Percentiles rank a stretch among this genome's conserved stretches.
phyloP scores from a whole-genome alignment of 306 rosid genomes.

The Bauhinia variegata region DNA sequence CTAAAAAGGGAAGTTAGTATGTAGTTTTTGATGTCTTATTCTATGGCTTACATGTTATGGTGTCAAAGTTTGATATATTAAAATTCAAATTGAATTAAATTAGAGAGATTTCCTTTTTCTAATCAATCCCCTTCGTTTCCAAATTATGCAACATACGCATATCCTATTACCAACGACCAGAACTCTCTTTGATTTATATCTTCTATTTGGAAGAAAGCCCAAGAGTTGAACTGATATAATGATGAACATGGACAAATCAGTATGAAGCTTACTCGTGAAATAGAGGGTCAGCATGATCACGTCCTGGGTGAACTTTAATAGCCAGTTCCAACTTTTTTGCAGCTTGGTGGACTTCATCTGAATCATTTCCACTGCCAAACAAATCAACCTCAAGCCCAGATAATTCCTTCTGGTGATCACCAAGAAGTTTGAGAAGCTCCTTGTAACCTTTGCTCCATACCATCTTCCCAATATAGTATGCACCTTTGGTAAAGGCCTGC shows the following conservation, averaged over 20 bases:
- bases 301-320: conserved; percentile 77
- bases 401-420: conserved; percentile 64
- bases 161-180: conserved; percentile 18
- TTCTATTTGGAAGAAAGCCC: conserved; percentile 21
- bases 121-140: conserved; percentile 11
- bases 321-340: conserved; percentile 62
- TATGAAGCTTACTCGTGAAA: conserved; percentile 80
- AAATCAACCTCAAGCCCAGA: conserved; percentile 80
- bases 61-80: conserved; percentile 17
- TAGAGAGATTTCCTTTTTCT: conserved; percentile 14
- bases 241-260: conserved; percentile 1
- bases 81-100: conserved; percentile 13
- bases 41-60: neutral
- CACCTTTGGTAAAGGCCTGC: conserved; percentile 70
- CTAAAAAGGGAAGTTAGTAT: neutral
- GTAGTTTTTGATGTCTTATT: neutral
- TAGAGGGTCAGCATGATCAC: conserved; percentile 79
- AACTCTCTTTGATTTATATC: neutral
- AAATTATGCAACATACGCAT: conserved; percentile 25
- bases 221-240: neutral
- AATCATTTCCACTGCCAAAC: conserved; percentile 93
- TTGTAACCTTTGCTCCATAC: conserved; percentile 94
- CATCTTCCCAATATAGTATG: conserved; percentile 97
- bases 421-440: conserved; percentile 80
- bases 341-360: conserved; percentile 68